Percentiles rank a stretch among this genome's conserved stretches.
phyloP scores from a whole-genome alignment of 1,139 yeast genomes.

The Blastobotrys niveus region DNA sequence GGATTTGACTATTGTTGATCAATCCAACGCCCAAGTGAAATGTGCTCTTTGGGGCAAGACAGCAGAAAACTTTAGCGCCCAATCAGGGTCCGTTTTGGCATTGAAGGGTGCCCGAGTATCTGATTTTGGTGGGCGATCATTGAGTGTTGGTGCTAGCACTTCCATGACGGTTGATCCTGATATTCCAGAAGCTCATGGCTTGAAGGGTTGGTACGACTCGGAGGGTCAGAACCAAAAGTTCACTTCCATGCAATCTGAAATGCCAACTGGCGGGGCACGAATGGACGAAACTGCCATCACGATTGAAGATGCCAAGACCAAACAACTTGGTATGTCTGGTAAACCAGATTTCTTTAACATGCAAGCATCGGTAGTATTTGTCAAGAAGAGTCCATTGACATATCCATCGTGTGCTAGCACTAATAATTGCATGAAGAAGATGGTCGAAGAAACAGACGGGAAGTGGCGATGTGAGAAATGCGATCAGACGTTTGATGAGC shows the following conservation, averaged over 20 bases:
- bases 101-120: conserved; percentile 85
- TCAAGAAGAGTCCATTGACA: conserved; percentile 69
- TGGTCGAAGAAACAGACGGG: conserved; percentile 63
- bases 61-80: conserved; percentile 65
- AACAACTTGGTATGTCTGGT: conserved; percentile 59
- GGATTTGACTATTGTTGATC: conserved; percentile 81
- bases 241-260: conserved; percentile 48
- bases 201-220: conserved; percentile 94
- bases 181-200: conserved; percentile 74
- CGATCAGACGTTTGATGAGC: conserved; percentile 59
- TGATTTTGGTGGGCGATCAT: conserved; percentile 82
- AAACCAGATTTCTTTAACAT: conserved; percentile 72
- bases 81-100: conserved; percentile 86
- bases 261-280: conserved; percentile 25
- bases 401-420: conserved; percentile 81
- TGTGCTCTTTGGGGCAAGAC: conserved; percentile 89
- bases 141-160: conserved; percentile 77
- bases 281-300: conserved; percentile 44
- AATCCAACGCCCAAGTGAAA: conserved; percentile 65
- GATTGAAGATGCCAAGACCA: conserved; percentile 60
- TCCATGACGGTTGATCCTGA: conserved; percentile 78
- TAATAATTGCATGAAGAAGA: conserved; percentile 72
- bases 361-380: conserved; percentile 60
- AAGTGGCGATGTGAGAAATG: conserved; percentile 95
- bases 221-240: conserved; percentile 62